These are phyloP conservation scores for Madurella mycetomatis DNA, from an alignment of 2,329 filamentous ascomycete genomes.

Conservation along the genomic window DNA sequence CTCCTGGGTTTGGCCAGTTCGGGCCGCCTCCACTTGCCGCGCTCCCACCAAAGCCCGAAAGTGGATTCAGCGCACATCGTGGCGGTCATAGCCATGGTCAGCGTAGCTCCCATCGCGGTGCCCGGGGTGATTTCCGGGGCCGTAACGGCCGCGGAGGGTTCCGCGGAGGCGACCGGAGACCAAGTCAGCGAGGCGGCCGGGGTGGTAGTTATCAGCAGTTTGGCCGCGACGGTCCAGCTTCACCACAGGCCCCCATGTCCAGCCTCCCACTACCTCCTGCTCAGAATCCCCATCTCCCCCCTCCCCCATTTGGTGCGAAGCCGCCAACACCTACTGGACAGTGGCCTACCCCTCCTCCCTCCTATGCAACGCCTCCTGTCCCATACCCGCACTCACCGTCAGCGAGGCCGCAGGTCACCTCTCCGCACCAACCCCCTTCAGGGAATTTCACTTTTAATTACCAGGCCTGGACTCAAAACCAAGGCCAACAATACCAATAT, in stretches of 20 bases:
- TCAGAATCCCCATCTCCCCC: conserved; percentile 24
- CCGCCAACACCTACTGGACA: conserved; percentile 17
- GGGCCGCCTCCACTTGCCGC: conserved; percentile 35
- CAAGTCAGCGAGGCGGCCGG: conserved; percentile 36
- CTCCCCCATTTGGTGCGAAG: conserved; percentile 24
- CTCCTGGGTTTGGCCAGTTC: conserved; percentile 55
- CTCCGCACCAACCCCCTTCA: conserved; percentile 14
- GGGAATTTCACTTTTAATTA: conserved; percentile 21
- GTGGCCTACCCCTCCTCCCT: conserved; percentile 18
- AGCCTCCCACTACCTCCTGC: conserved; percentile 15
- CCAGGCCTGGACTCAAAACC: conserved; percentile 21
- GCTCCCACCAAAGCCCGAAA: conserved; percentile 38
- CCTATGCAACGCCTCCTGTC: conserved; percentile 13
- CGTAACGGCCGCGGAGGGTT: conserved; percentile 36
- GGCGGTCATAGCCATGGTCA: conserved; percentile 20
- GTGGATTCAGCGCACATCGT: conserved; percentile 21
- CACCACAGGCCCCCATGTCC: conserved; percentile 14
- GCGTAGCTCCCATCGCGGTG: conserved; percentile 35
- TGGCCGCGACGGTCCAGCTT: conserved; percentile 11
- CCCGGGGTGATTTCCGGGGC: conserved; percentile 45
- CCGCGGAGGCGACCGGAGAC: conserved; percentile 34
- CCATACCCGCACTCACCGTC: conserved; percentile 9
- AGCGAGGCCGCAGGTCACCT: conserved; percentile 7
- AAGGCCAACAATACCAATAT: conserved; percentile 28
- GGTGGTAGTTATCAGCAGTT: conserved; percentile 24